Conservation (phyloP, 371 early-diverging fungal genomes). For the Mucor irregularis region DNA sequence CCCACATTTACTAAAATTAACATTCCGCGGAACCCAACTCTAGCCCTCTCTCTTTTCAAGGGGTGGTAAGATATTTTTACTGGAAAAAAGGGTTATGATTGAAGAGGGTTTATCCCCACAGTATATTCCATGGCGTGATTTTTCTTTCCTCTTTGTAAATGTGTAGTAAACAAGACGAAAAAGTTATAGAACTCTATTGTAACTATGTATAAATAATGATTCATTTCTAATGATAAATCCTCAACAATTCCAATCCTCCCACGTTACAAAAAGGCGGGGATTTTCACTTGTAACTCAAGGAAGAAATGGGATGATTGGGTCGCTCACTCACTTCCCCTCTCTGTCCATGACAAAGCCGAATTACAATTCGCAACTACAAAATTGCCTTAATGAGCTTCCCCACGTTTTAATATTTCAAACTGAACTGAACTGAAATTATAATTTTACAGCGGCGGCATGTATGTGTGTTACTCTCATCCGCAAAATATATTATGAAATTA, state of each 20-base stretch:
- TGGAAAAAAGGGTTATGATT: too few species aligned
- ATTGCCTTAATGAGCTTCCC: conserved; percentile 8
- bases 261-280: conserved; percentile 4
- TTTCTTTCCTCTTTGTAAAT: too few species aligned
- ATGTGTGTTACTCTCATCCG: too few species aligned
- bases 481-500: too few species aligned
- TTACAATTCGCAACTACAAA: too few species aligned
- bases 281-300: neutral
- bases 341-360: too few species aligned
- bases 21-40: conserved; percentile 6
- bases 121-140: too few species aligned
- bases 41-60: neutral
- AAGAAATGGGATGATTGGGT: neutral
- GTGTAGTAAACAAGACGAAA: neutral
- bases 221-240: conserved; percentile 6
- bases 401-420: conserved; percentile 6
- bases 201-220: neutral
- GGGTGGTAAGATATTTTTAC: neutral
- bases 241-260: neutral
- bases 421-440: too few species aligned
- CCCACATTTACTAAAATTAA: neutral
- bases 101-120: too few species aligned
- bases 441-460: too few species aligned
- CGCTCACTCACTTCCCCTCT: too few species aligned
- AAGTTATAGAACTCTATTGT: neutral